These are phyloP conservation scores for Talaromyces proteolyticus DNA, from an alignment of 495 filamentous ascomycete genomes.

Conservation along the genomic window DNA sequence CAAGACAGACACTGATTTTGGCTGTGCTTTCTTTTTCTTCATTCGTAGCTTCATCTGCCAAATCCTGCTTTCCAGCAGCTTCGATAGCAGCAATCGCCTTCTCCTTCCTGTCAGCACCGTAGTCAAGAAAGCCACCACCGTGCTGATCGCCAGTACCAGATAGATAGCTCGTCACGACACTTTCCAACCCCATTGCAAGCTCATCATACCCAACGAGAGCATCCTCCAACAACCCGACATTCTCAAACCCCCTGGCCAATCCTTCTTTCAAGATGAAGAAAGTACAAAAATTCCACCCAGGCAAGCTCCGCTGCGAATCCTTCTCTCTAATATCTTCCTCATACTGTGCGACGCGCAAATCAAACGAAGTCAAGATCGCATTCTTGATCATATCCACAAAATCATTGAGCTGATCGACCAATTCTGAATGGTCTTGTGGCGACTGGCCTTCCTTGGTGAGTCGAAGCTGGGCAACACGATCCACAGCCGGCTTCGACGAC, in stretches of 20 bases:
- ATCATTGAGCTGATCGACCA: conserved; percentile 71
- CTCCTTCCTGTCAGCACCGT: conserved; percentile 65
- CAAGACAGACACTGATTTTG: conserved; percentile 21
- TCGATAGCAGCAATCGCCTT: conserved; percentile 45
- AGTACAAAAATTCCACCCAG: conserved; percentile 98
- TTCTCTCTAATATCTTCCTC: conserved; percentile 96
- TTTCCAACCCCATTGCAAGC: conserved; percentile 77
- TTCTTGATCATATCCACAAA: conserved; percentile 81
- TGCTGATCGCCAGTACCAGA: conserved; percentile 49
- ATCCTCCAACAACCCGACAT: conserved; percentile 92
- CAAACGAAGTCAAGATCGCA: conserved; percentile 83
- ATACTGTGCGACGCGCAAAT: conserved; percentile 85
- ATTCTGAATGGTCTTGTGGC: conserved; percentile 58
- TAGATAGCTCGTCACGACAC: conserved; percentile 70
- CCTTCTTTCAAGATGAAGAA: conserved; percentile 98
- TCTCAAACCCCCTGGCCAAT: conserved; percentile 88
- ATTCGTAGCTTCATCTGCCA: conserved; percentile 7
- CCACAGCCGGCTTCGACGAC: conserved; percentile 66
- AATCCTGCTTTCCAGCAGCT: neutral
- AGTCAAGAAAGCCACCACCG: conserved; percentile 58
- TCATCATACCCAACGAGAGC: conserved; percentile 91
- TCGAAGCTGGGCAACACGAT: conserved; percentile 81
- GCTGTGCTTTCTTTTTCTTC: neutral
- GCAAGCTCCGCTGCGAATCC: conserved; percentile 79
- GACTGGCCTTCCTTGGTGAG: conserved; percentile 45